These are phyloP conservation scores for Vaccinium vitisidaea DNA, from an alignment of 148 eudicot genomes.

Conservation along the genomic window DNA sequence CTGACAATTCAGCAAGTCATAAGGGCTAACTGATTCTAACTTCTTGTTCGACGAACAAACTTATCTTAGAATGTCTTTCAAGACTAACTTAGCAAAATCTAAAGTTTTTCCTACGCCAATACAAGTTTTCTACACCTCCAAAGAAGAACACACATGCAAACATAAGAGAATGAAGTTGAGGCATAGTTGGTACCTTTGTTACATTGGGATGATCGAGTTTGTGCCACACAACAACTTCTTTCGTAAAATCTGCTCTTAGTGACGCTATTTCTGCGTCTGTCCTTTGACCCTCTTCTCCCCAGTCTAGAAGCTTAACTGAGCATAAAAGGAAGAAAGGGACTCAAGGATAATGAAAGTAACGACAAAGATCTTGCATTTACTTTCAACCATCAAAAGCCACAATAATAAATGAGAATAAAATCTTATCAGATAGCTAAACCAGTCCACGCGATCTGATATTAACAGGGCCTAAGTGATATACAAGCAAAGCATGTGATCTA, in stretches of 20 bases:
- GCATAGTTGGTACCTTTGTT: constrained; percentile 55
- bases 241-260: constrained; percentile 75
- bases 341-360: not conserved
- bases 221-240: constrained; percentile 91
- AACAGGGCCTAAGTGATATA: not conserved
- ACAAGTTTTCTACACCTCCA: not conserved
- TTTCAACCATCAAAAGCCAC: not conserved
- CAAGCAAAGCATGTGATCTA: not conserved
- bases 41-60: not conserved
- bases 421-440: not conserved
- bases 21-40: not conserved
- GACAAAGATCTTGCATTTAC: not conserved
- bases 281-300: constrained; percentile 94
- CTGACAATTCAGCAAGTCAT: not conserved
- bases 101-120: not conserved
- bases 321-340: constrained; percentile 17
- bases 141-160: not conserved
- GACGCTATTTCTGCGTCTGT: constrained; percentile 71
- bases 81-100: not conserved
- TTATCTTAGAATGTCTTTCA: not conserved
- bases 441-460: not conserved
- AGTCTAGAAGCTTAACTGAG: constrained; percentile 84
- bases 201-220: constrained; percentile 93
- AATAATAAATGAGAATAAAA: constrained; percentile 4
- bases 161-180: constrained; percentile 1